Conservation (phyloP, 345 rosid species). For the Noccaea bulbosa region DNA sequence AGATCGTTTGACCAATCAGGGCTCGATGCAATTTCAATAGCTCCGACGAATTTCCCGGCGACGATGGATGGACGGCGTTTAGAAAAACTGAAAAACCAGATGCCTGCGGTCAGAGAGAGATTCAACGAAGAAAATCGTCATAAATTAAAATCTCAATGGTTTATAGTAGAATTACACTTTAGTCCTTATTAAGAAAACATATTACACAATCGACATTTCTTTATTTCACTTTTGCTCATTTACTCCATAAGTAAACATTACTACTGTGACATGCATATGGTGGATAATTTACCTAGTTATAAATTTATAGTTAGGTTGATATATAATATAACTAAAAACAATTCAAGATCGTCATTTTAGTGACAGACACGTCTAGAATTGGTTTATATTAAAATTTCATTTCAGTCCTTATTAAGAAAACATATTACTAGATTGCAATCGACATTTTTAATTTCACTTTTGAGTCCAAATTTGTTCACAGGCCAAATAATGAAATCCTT, state of each 20-base stretch:
- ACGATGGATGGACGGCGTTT: neutral
- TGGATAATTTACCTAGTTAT: too few relatives aligned
- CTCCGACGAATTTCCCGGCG: constrained; percentile 5
- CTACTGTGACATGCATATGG: too few relatives aligned
- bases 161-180: neutral
- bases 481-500: too few relatives aligned
- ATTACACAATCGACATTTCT: too few relatives aligned
- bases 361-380: neutral
- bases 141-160: neutral
- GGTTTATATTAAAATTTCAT: neutral
- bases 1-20: constrained; percentile 7
- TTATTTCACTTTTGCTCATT: too few relatives aligned
- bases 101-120: constrained; percentile 11
- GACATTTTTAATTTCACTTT: neutral
- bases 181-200: neutral
- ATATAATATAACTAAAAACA: too few relatives aligned
- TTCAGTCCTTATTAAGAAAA: neutral
- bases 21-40: neutral
- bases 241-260: too few relatives aligned
- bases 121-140: constrained; percentile 11
- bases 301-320: too few relatives aligned
- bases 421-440: neutral
- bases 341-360: too few relatives aligned
- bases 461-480: neutral
- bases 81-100: neutral